A percentile compares a stretch with the other conserved stretches of the same genome.
Evolutionary conservation across 2,329 filamentous ascomycete species (phyloP).

Genomic region (Penicillium italicum): DNA sequence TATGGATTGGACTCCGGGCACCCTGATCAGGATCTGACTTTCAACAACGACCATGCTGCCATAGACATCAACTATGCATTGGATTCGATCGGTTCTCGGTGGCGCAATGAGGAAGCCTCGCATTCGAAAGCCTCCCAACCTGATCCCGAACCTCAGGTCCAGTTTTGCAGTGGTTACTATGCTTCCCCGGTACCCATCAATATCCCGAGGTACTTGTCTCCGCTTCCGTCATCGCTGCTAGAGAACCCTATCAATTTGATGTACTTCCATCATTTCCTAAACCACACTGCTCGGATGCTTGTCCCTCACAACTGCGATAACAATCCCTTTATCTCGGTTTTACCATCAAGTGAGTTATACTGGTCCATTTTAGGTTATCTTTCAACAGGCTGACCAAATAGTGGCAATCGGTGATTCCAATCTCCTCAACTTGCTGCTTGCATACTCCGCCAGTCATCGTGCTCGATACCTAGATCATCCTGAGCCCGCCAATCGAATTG

Average conservation of each 20-base stretch:
- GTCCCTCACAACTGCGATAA: conserved; percentile 60
- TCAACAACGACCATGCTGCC: conserved; percentile 67
- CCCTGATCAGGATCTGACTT: conserved; percentile 65
- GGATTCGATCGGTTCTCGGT: conserved; percentile 26
- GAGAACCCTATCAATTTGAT: conserved; percentile 78
- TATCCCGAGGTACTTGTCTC: conserved; percentile 56
- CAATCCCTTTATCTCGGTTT: conserved; percentile 58
- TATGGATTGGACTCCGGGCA: conserved; percentile 71
- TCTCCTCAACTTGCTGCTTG: conserved; percentile 70
- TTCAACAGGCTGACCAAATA: conserved; percentile 45
- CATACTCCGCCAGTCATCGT: conserved; percentile 80
- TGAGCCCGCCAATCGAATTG: conserved; percentile 74
- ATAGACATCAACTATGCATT: conserved; percentile 52
- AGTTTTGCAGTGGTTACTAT: conserved; percentile 65
- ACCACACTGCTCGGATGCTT: conserved; percentile 70
- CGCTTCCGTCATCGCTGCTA: conserved; percentile 55
- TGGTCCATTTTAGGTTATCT: conserved; percentile 19
- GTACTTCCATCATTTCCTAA: conserved; percentile 70
- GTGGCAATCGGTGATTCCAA: conserved; percentile 51
- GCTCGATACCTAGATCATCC: conserved; percentile 69
- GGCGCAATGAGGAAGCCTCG: conserved; percentile 6
- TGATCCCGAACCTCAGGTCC: conserved; percentile 25
- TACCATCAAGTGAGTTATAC: conserved; percentile 57
- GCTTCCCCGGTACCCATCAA: conserved; percentile 63
- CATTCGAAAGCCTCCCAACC: conserved; percentile 1